These are phyloP conservation scores for Ceratocystis papillata DNA, from an alignment of 2,329 filamentous ascomycete species.

Conservation along the genomic window DNA sequence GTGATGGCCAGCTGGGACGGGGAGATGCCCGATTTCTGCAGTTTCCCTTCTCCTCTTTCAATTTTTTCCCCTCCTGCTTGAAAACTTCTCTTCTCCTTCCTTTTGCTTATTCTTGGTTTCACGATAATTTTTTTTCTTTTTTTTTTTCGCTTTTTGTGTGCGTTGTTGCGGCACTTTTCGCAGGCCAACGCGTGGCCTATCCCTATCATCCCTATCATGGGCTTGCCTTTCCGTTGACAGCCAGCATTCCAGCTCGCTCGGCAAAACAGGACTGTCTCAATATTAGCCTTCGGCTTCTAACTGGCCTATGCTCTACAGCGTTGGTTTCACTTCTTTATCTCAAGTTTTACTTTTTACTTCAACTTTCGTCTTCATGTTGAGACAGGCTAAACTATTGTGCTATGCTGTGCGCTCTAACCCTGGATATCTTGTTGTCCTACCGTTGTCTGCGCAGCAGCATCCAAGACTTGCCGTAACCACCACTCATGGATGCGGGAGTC, in stretches of 20 bases:
- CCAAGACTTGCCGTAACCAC: conserved; percentile 65
- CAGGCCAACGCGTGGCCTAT: background rate
- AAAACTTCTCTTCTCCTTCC: conserved; percentile 18
- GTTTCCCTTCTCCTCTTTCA: conserved; percentile 15
- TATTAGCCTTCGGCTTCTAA: too few species aligned
- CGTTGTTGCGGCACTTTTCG: background rate
- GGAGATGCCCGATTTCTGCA: conserved; percentile 13
- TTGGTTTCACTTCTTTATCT: background rate
- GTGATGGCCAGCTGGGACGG: conserved; percentile 6
- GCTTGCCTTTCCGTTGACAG: background rate
- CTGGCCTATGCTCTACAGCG: too few species aligned
- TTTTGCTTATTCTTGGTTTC: background rate
- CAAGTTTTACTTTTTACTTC: background rate
- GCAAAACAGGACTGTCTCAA: too few species aligned
- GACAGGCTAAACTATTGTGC: background rate
- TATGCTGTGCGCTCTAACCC: background rate
- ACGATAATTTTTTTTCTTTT: conserved; percentile 4
- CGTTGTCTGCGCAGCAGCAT: background rate
- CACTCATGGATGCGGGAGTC: conserved; percentile 83
- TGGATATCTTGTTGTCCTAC: background rate
- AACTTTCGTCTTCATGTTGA: conserved; percentile 6
- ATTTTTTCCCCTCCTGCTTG: conserved; percentile 7
- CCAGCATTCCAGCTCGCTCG: too few species aligned
- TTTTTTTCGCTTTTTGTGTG: conserved; percentile 7
- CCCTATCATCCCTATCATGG: background rate